Conservation (phyloP, 495 filamentous ascomycete genomes). For the Pseudoneurospora amorphoporcata region DNA sequence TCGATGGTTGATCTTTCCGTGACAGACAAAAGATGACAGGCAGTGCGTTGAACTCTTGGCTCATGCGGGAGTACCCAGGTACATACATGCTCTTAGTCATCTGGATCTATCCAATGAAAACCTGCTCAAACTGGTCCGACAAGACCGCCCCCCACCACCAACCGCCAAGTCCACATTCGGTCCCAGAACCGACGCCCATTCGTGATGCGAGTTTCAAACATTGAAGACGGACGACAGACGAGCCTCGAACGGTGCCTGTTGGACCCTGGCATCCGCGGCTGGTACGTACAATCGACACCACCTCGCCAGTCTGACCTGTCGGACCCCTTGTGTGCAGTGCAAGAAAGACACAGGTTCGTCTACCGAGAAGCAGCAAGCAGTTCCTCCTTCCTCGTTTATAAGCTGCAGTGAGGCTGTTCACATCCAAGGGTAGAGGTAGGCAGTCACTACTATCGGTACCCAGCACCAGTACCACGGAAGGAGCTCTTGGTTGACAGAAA, state of each 20-base stretch:
- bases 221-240: background rate
- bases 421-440: background rate
- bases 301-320: background rate
- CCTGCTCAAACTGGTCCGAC: constrained; percentile 34
- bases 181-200: background rate
- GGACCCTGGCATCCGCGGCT: background rate
- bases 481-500: background rate
- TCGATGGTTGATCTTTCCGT: background rate
- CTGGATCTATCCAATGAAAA: constrained; percentile 37
- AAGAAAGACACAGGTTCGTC: background rate
- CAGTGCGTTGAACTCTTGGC: background rate
- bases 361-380: background rate
- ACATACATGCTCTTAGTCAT: background rate
- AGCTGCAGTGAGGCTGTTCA: background rate
- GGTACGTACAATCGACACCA: background rate
- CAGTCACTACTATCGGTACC: background rate
- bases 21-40: background rate
- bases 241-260: background rate
- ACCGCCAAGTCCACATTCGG: background rate
- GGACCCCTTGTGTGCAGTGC: background rate
- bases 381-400: background rate
- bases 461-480: background rate
- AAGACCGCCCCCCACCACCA: constrained; percentile 29
- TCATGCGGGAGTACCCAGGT: background rate
- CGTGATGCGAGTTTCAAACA: background rate